phyloP scores from a whole-genome alignment of 805 yeast genomes.

The Lipomyces chichibuensis region DNA sequence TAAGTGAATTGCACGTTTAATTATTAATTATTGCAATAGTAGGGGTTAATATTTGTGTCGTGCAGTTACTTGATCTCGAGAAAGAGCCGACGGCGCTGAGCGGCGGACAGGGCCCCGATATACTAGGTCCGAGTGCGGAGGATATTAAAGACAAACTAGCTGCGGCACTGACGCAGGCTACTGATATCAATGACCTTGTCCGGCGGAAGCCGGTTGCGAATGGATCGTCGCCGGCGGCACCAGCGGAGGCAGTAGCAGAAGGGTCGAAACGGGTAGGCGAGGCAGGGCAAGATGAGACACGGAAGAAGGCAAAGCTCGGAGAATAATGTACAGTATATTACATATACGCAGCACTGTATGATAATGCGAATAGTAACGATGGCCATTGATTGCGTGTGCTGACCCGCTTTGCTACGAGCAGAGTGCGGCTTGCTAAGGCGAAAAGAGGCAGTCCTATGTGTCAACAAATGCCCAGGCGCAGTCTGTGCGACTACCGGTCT shows the following conservation, averaged over 20 bases:
- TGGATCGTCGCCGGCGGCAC: not conserved
- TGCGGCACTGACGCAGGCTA: constrained; percentile 26
- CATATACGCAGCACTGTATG: not conserved
- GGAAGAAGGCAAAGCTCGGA: not conserved
- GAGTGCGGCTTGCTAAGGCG: not conserved
- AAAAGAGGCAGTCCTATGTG: not conserved
- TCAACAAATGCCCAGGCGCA: not conserved
- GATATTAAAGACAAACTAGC: constrained; percentile 16
- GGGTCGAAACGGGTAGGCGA: not conserved
- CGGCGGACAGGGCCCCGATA: not conserved
- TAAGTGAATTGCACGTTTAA: constrained; percentile 39
- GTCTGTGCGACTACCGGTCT: not conserved
- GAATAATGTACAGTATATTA: not conserved
- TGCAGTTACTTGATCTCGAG: constrained; percentile 4
- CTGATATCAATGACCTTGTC: constrained; percentile 30
- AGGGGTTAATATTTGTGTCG: not conserved
- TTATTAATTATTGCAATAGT: not conserved
- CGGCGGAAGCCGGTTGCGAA: constrained; percentile 21
- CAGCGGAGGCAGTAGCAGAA: not conserved
- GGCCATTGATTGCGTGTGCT: too few species aligned
- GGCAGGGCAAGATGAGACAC: not conserved
- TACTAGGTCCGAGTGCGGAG: constrained; percentile 14
- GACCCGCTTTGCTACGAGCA: not conserved
- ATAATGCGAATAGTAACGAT: too few species aligned
- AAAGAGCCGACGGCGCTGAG: not conserved